A percentile compares a stretch with the other conserved stretches of the same genome.
Conservation (phyloP, 371 early-diverging fungal genomes). For the Furculomyces boomerangus region DNA sequence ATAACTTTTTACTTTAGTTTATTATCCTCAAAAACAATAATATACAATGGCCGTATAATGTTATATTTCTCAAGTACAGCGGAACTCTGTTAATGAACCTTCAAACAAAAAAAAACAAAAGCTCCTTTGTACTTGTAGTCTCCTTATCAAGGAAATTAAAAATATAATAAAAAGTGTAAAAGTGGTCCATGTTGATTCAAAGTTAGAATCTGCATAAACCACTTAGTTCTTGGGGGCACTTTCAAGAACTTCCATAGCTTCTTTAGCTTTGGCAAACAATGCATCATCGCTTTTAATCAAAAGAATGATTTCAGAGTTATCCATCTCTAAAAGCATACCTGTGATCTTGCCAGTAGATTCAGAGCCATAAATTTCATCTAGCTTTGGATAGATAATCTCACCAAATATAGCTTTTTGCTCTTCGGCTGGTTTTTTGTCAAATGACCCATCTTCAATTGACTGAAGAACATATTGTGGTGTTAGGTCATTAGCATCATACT, state of each 20-base stretch:
- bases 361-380: constrained; percentile 39
- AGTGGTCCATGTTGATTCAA: neutral
- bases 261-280: constrained; percentile 53
- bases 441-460: constrained; percentile 32
- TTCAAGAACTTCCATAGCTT: constrained; percentile 70
- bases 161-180: neutral
- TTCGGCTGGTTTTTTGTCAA: constrained; percentile 65
- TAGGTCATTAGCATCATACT: neutral
- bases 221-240: neutral
- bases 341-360: constrained; percentile 92
- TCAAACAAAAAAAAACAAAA: too few species aligned
- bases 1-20: too few species aligned
- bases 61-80: too few species aligned
- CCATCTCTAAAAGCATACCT: constrained; percentile 97
- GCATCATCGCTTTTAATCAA: constrained; percentile 62
- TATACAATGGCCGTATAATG: too few species aligned
- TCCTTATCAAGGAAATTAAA: too few species aligned
- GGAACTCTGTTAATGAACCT: too few species aligned
- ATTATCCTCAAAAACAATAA: too few species aligned
- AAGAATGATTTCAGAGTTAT: constrained; percentile 78
- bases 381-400: constrained; percentile 84
- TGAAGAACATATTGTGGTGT: constrained; percentile 14
- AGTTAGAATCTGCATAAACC: neutral
- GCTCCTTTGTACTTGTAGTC: too few species aligned
- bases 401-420: constrained; percentile 90